Percentiles rank a stretch among this genome's conserved stretches.
phyloP scores from a whole-genome alignment of 1,284 basidiomycete genomes.

The Caloboletus firmus region DNA sequence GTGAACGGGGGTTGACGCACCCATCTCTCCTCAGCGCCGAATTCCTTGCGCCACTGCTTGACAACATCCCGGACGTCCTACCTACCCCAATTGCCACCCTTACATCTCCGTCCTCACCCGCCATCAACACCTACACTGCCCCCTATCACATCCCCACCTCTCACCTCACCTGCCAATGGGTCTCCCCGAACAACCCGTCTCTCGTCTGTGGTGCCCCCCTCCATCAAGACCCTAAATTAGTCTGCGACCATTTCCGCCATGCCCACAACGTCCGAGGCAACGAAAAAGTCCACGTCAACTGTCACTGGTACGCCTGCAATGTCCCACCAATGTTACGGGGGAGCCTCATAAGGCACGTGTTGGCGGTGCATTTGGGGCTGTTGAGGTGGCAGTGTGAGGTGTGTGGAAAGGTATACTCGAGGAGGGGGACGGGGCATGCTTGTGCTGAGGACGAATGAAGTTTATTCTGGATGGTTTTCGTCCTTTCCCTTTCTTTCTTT shows the following conservation, averaged over 20 bases:
- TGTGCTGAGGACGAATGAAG: constrained; percentile 10
- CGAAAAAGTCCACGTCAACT: constrained; percentile 14
- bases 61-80: constrained; percentile 5
- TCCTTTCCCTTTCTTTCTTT: not conserved
- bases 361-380: constrained; percentile 18
- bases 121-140: not conserved
- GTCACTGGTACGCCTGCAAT: constrained; percentile 13
- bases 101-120: not conserved
- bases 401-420: constrained; percentile 19
- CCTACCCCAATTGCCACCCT: not conserved
- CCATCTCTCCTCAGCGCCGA: constrained; percentile 9
- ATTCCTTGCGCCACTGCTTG: constrained; percentile 16
- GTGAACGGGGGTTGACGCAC: not conserved
- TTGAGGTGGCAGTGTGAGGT: constrained; percentile 18
- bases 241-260: constrained; percentile 13
- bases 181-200: not conserved
- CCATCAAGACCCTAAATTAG: constrained; percentile 4
- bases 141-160: not conserved
- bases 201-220: constrained; percentile 8
- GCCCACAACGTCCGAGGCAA: constrained; percentile 18
- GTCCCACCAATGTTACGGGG: constrained; percentile 20
- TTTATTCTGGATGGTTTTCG: not conserved
- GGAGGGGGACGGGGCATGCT: constrained; percentile 17
- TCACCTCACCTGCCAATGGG: constrained; percentile 13
- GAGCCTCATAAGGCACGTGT: constrained; percentile 18